Conservation (phyloP, 176 grass and related monocot species). For the Oryza rufipogon region DNA sequence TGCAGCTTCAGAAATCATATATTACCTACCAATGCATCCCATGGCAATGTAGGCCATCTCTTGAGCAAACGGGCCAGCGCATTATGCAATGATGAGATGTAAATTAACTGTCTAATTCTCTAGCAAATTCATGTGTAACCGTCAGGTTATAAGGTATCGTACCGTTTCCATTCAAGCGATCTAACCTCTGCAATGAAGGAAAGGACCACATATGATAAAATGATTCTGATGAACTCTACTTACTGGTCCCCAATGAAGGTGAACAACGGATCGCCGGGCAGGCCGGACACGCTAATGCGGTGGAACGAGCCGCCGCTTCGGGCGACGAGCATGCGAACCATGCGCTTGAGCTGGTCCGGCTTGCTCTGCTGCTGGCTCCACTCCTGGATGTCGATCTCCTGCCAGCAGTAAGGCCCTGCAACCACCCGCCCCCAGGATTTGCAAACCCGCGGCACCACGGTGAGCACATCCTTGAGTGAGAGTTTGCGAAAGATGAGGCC, state of each 20-base stretch:
- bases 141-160: not conserved
- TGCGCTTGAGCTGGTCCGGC: conserved; percentile 73
- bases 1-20: not conserved
- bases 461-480: conserved; percentile 80
- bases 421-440: conserved; percentile 77
- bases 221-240: conserved; percentile 35
- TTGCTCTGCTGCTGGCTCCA: conserved; percentile 92
- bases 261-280: conserved; percentile 74
- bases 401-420: conserved; percentile 89
- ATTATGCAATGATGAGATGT: conserved; percentile 2
- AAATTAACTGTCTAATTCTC: not conserved
- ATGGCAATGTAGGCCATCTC: not conserved
- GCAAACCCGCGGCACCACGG: conserved; percentile 83
- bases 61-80: not conserved
- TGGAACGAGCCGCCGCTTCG: conserved; percentile 71
- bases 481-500: conserved; percentile 95
- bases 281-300: conserved; percentile 75
- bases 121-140: not conserved
- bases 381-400: conserved; percentile 95
- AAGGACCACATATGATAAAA: conserved; percentile 11
- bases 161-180: not conserved
- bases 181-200: conserved; percentile 1
- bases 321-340: conserved; percentile 76
- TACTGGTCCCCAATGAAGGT: conserved; percentile 91
- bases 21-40: not conserved